Percentiles rank a stretch among this genome's conserved stretches.
These are phyloP conservation scores for Cenchrus americanus DNA, from an alignment of 176 grass and related monocot species.

Conservation along the genomic window DNA sequence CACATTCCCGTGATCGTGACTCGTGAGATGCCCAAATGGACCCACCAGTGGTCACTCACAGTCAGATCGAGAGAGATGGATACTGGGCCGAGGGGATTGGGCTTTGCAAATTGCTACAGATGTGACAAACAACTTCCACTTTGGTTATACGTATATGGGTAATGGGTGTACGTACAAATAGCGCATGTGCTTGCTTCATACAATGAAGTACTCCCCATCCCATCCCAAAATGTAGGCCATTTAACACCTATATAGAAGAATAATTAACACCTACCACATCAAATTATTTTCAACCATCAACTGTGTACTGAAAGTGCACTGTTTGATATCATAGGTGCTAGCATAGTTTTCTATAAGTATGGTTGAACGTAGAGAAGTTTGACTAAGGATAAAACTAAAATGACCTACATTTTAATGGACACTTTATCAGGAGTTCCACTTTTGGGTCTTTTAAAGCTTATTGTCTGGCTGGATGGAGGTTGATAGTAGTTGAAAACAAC, in stretches of 20 bases:
- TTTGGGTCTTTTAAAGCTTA: background rate
- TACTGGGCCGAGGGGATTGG: conserved; percentile 4
- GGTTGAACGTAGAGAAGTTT: no score
- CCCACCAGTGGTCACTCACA: background rate
- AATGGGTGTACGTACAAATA: background rate
- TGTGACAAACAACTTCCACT: background rate
- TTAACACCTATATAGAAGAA: no score
- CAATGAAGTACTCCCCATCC: background rate
- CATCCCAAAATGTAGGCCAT: no score
- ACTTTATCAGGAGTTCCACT: background rate
- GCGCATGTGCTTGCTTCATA: background rate
- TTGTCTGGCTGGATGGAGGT: background rate
- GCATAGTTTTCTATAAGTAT: no score
- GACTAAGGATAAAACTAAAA: no score
- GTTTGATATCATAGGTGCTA: no score
- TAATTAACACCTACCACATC: no score
- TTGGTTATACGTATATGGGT: background rate
- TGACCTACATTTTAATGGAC: no score
- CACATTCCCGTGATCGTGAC: background rate
- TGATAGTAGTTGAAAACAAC: background rate
- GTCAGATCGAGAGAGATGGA: background rate
- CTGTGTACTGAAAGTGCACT: no score
- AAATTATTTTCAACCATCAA: no score
- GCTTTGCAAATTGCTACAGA: background rate
- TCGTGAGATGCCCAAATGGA: background rate